These are phyloP conservation scores for Capronia americana DNA, from an alignment of 2,329 filamentous ascomycete genomes.

Conservation along the genomic window DNA sequence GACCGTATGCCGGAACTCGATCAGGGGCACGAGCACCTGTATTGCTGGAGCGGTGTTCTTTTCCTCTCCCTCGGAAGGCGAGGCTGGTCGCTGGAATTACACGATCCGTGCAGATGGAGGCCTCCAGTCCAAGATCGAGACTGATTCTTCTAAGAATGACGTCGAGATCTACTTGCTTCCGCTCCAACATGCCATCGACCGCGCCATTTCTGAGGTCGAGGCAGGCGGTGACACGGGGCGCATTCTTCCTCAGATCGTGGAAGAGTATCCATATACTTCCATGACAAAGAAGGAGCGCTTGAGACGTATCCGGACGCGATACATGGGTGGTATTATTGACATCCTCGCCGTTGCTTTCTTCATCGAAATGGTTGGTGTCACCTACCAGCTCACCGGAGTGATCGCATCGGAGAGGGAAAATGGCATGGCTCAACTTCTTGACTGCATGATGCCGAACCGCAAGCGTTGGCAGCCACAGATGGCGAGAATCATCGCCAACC, in stretches of 20 bases:
- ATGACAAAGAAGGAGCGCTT: slow-evolving; percentile 71
- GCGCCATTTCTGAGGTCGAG: slow-evolving; percentile 61
- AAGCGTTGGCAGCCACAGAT: slow-evolving; percentile 77
- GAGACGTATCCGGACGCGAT: slow-evolving; percentile 69
- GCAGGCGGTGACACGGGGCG: slow-evolving; percentile 56
- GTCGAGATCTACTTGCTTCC: slow-evolving; percentile 79
- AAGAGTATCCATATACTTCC: slow-evolving; percentile 79
- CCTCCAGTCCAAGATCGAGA: slow-evolving; percentile 69
- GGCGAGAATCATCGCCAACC: slow-evolving; percentile 77
- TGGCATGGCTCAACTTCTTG: slow-evolving; percentile 86
- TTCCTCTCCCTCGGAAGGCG: slow-evolving; percentile 75
- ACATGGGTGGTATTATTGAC: slow-evolving; percentile 75
- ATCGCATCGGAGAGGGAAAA: slow-evolving; percentile 84
- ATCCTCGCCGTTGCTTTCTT: slow-evolving; percentile 81
- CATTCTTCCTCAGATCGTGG: slow-evolving; percentile 49
- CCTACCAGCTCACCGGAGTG: slow-evolving; percentile 85
- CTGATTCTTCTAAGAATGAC: slow-evolving; percentile 71
- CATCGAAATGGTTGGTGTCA: slow-evolving; percentile 78
- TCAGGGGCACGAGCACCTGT: slow-evolving; percentile 72
- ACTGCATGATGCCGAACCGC: slow-evolving; percentile 86
- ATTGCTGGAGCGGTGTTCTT: slow-evolving; percentile 77
- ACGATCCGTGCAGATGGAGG: slow-evolving; percentile 78
- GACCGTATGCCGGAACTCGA: slow-evolving; percentile 66
- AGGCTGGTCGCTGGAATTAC: slow-evolving; percentile 78
- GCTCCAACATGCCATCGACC: slow-evolving; percentile 78